phyloP scores from a whole-genome alignment of 2,329 filamentous ascomycete species.

The Neospermospora avenae region DNA sequence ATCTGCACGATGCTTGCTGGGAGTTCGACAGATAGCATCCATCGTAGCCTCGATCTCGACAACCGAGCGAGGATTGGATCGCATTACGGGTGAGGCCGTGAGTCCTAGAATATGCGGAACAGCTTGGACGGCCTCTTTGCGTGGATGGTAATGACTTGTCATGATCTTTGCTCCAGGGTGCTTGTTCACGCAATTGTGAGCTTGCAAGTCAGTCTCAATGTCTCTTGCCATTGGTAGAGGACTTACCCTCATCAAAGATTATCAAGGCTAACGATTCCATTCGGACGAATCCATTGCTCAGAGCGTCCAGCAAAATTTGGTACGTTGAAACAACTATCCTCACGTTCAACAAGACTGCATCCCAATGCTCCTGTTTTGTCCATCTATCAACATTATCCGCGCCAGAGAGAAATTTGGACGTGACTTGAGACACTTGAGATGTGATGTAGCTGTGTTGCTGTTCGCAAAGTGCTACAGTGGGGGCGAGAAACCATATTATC shows the following conservation, averaged over 20 bases:
- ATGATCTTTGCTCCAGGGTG: constrained; percentile 34
- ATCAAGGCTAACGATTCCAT: constrained; percentile 53
- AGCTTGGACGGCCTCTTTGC: constrained; percentile 11
- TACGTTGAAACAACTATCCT: constrained; percentile 61
- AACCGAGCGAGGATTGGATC: constrained; percentile 28
- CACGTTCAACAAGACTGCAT: constrained; percentile 52
- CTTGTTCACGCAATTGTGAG: constrained; percentile 34
- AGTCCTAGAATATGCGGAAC: constrained; percentile 35
- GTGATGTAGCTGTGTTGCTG: constrained; percentile 64
- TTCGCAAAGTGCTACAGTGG: constrained; percentile 62
- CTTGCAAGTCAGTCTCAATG: constrained; percentile 20
- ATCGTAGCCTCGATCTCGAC: constrained; percentile 49
- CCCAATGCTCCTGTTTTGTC: constrained; percentile 58
- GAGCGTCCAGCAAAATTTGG: constrained; percentile 55
- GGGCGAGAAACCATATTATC: constrained; percentile 71
- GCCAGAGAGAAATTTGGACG: constrained; percentile 52
- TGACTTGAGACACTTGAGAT: constrained; percentile 53
- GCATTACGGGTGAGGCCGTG: constrained; percentile 35
- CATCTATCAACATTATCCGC: constrained; percentile 51
- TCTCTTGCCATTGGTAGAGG: neutral
- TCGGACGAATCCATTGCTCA: constrained; percentile 58
- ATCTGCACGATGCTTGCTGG: constrained; percentile 52
- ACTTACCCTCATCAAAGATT: constrained; percentile 63
- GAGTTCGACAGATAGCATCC: constrained; percentile 53
- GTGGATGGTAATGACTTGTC: constrained; percentile 31